phyloP scores from a whole-genome alignment of 129 eudicot species.

The Oenanthe sinensis region DNA sequence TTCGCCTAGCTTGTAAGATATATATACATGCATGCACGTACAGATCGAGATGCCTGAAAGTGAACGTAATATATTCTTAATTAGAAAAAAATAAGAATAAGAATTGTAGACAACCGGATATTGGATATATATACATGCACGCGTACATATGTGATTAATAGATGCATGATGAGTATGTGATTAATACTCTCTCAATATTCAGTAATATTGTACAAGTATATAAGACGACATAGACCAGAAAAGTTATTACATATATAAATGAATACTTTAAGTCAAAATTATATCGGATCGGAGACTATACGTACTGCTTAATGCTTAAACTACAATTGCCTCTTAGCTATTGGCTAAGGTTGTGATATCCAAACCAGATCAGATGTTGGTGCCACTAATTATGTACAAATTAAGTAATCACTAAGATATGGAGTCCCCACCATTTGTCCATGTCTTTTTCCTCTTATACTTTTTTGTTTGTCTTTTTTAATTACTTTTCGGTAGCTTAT shows the following conservation, averaged over 20 bases:
- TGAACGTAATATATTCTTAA: background rate
- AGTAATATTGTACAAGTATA: too few relatives aligned
- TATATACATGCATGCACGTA: too few relatives aligned
- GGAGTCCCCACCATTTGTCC: slow-evolving; percentile 26
- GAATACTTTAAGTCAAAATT: background rate
- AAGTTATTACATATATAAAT: too few relatives aligned
- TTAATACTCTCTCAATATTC: too few relatives aligned
- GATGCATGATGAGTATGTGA: background rate
- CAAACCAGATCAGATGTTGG: background rate
- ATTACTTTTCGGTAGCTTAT: slow-evolving; percentile 13
- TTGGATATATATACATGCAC: too few relatives aligned
- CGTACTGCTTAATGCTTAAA: background rate
- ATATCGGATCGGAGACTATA: background rate
- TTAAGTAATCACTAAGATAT: slow-evolving; percentile 25
- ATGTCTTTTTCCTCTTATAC: background rate
- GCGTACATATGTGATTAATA: too few relatives aligned
- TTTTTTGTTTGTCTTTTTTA: slow-evolving; percentile 8
- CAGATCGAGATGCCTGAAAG: too few relatives aligned
- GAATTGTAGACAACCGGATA: background rate
- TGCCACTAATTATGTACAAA: slow-evolving; percentile 22
- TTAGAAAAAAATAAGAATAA: too few relatives aligned
- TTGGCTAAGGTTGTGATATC: background rate
- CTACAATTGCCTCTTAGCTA: background rate
- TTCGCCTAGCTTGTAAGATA: background rate
- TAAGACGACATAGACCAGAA: background rate